phyloP scores from a whole-genome alignment of 1,139 yeast species.

The Pichia sp. region DNA sequence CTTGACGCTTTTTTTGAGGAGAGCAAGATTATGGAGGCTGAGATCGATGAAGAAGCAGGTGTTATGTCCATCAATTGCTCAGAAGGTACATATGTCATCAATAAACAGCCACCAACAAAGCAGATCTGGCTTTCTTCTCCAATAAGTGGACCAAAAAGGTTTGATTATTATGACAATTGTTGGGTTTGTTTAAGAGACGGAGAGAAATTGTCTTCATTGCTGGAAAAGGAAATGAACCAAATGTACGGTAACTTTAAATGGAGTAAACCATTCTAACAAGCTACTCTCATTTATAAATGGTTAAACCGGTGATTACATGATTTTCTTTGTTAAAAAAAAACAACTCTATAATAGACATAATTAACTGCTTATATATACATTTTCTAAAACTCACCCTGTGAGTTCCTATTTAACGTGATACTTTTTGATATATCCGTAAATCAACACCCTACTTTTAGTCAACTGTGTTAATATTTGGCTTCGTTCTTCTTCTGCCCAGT shows the following conservation, averaged over 20 bases:
- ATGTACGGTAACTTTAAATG: conserved; percentile 25
- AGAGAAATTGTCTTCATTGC: conserved; percentile 36
- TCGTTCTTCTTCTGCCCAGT: conserved; percentile 16
- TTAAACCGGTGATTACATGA: background rate
- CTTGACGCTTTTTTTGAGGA: conserved; percentile 49
- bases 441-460: conserved; percentile 9
- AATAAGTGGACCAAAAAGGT: conserved; percentile 80
- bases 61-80: conserved; percentile 67
- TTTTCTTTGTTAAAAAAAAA: too few relatives aligned
- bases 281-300: background rate
- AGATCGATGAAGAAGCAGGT: conserved; percentile 74
- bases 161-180: conserved; percentile 46
- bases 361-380: too few relatives aligned
- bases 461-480: conserved; percentile 8
- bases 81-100: conserved; percentile 76
- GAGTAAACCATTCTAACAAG: conserved; percentile 5
- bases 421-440: conserved; percentile 4
- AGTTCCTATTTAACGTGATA: background rate
- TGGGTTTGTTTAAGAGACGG: conserved; percentile 62
- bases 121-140: conserved; percentile 94
- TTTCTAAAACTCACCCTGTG: background rate
- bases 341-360: too few relatives aligned
- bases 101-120: conserved; percentile 89
- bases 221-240: conserved; percentile 38
- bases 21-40: conserved; percentile 52